A percentile compares a stretch with the other conserved stretches of the same genome.
These are phyloP conservation scores for Scheffersomyces ergatensis DNA, from an alignment of 805 yeast genomes.

Conservation along the genomic window DNA sequence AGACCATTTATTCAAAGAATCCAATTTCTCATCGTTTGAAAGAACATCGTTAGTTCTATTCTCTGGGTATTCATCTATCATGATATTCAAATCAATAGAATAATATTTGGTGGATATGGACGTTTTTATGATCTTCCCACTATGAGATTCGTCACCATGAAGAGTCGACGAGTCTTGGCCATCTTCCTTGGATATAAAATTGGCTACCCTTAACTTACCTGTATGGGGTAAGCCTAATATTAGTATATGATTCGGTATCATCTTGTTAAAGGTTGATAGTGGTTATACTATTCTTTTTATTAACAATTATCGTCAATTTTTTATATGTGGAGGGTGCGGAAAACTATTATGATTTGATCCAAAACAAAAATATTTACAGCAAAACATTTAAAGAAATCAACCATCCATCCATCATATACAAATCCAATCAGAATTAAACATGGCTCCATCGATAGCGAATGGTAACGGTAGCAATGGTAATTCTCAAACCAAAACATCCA, in stretches of 20 bases:
- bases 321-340: too few relatives aligned
- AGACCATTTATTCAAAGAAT: constrained; percentile 32
- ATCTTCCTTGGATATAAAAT: constrained; percentile 23
- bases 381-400: too few relatives aligned
- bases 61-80: constrained; percentile 38
- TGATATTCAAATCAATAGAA: constrained; percentile 21
- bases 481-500: not conserved
- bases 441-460: constrained; percentile 9
- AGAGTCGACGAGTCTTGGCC: constrained; percentile 25
- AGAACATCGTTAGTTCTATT: constrained; percentile 4
- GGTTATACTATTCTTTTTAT: too few relatives aligned
- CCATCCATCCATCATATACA: too few relatives aligned
- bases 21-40: constrained; percentile 7
- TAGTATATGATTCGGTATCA: constrained; percentile 39
- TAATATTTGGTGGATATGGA: constrained; percentile 31
- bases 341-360: too few relatives aligned
- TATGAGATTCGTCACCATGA: constrained; percentile 26
- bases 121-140: constrained; percentile 28
- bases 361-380: too few relatives aligned
- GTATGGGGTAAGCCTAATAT: constrained; percentile 43
- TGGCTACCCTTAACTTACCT: constrained; percentile 35
- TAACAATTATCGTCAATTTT: too few relatives aligned
- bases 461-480: not conserved
- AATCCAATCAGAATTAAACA: not conserved
- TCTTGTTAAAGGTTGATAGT: too few relatives aligned